Base-by-base conservation (phyloP, 768 basidiomycete species). In the Kwoniella pini region DNA sequence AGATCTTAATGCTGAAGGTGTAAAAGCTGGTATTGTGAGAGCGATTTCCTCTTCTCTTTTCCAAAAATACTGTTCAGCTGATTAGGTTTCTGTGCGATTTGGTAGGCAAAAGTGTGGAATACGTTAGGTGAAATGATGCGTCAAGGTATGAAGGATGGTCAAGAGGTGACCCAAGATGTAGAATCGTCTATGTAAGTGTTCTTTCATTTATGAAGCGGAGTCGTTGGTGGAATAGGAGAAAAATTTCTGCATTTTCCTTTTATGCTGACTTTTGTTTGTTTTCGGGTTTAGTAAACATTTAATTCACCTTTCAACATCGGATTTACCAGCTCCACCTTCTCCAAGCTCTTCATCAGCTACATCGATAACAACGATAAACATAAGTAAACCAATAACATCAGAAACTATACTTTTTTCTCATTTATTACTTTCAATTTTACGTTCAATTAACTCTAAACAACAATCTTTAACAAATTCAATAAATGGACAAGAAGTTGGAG, bases 321-420 rank as follows among this genome's bases (percentile, higher is more conserved):
- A 62, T 39, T 63, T 62, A 10, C 57, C 63, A 4, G 53, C 69
- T 3, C 60, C 54, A 21, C 54, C 60, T 2, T 38, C 72, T 63
- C 17, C 75, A 42, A 59, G 57, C 49, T 28, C 57, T 2, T 59
- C 68, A 3, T 74, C 72, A 2, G 67, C 62, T 27, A 71, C 71
- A 4, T 64, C 67, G 24, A 26, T 68, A 24, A 70, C 69, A 27
- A 49, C 33, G 27, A 49, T 13, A 44, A 31, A 28, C 11, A 22
- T 24, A 9, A 38, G 46, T 33, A 57, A 49, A 39, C 57, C 57
- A 13, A 56, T 76, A 45, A 76, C 67, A 2, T 19, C 62, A 4
- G 60, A 67, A 42, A 67, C 65, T 2, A 74, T 76, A 51, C 62
- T 76, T 26, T 49, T 65, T 6, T 65, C 72, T 10, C 63, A 70